Base-by-base conservation (phyloP, 2,329 filamentous ascomycete genomes). In the Ophiocordyceps camponoti-saundersi region DNA sequence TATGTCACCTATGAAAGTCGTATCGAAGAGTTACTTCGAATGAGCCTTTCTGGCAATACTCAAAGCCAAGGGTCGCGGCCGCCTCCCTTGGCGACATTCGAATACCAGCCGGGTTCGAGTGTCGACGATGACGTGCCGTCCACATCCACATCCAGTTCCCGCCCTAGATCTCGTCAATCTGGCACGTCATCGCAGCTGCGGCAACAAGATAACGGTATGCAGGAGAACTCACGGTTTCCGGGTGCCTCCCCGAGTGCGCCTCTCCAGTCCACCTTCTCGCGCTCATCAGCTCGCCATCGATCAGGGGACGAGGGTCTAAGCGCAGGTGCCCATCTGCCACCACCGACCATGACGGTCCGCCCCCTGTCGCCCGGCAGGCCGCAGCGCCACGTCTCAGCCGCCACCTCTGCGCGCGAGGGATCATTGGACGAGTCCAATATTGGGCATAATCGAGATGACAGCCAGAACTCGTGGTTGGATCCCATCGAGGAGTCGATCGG, bases 401-500 rank as follows among this genome's bases (percentile, higher is more conserved):
- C 51, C 10, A 16, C 42, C 13, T 20, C 21, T 13, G 29, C 44
- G 45, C 26, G 44, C 26, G 12, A 53, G 13, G 49, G 47, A 13
- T 48, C 51, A 59, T 53, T 56, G 53, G 46, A 49, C 56, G 48
- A 48, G 44, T 43, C 55, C 42, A 46, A 67, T 11, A 3, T 16
- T 16, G 36, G 36, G 5, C 75, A 79, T 53, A 61, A 62, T 21
- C 65, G 77, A 50, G 79, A 77, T 22, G 72, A 75, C 12, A 90
- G 85, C 57, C 80, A 82, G 50, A 87, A 84, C 46, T 94, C 88
- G 1, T 95, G 89, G 89, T 65, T 95, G n/a, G 86, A 95, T 58
- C 90, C 87, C 1, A 92, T 93, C 48, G 85, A 94, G 59, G 89
- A 95, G 55, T 95, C 88, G 21, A 85, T 82, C 34, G 82, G 77